These are phyloP conservation scores for Phytophthora fragariaefolia DNA, from an alignment of 352 stramenopile species.

Conservation along the genomic window DNA sequence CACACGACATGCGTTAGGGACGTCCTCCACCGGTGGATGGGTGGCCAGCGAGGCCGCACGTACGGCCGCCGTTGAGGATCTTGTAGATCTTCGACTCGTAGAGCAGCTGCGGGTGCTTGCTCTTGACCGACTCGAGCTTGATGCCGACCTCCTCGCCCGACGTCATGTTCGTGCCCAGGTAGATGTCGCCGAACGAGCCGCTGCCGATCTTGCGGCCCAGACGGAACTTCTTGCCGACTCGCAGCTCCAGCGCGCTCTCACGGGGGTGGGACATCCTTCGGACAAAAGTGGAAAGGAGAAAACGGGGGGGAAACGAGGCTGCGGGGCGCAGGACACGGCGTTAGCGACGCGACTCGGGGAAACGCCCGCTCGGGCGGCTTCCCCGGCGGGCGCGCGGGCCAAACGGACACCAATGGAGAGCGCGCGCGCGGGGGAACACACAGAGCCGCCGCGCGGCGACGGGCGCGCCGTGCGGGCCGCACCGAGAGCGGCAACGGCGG, in stretches of 20 bases:
- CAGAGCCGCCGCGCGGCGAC: background rate
- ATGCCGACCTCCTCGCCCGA: slow-evolving; percentile 98
- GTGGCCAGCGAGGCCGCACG: slow-evolving; percentile 45
- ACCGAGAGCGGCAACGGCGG: background rate
- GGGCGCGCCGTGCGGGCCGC: slow-evolving; percentile 1
- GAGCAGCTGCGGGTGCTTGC: slow-evolving; percentile 98
- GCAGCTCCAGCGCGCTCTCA: slow-evolving; percentile 94
- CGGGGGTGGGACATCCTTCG: slow-evolving; percentile 66
- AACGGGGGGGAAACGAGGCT: slow-evolving; percentile 26
- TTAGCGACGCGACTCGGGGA: no score
- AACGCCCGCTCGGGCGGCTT: background rate
- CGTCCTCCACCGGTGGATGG: background rate
- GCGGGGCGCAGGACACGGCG: background rate
- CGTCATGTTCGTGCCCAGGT: slow-evolving; percentile 99
- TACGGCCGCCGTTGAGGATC: slow-evolving; percentile 98
- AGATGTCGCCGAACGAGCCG: slow-evolving; percentile 99
- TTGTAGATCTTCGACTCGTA: slow-evolving; percentile 99
- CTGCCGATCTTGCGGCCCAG: slow-evolving; percentile 99
- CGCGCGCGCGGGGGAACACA: slow-evolving; percentile 16
- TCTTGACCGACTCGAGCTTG: slow-evolving; percentile 99
- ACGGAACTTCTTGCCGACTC: slow-evolving; percentile 99
- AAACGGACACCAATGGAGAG: background rate
- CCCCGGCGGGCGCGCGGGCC: slow-evolving; percentile 3
- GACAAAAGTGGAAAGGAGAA: slow-evolving; percentile 12
- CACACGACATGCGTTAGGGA: slow-evolving; percentile 25